Percentiles rank a stretch among this genome's conserved stretches.
Conservation (phyloP, 1,139 yeast genomes). For the Nakaseomyces kungkrabaensis region DNA sequence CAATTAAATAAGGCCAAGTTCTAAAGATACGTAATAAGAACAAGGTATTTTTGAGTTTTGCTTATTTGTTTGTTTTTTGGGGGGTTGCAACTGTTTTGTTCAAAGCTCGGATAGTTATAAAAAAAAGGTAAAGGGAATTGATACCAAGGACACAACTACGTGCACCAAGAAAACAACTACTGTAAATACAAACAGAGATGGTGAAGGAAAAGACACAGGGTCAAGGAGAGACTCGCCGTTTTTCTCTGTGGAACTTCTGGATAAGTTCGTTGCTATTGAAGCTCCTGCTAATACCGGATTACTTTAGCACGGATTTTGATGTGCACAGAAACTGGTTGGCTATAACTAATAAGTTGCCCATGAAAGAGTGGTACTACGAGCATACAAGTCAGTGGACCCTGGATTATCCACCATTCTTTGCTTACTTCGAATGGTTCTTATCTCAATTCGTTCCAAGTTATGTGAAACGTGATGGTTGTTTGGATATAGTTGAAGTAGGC, state of each 20-base stretch:
- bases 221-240: slow-evolving; percentile 11
- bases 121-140: too few species aligned
- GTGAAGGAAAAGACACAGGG: neutral
- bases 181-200: neutral
- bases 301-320: slow-evolving; percentile 70
- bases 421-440: slow-evolving; percentile 80
- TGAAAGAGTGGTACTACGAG: slow-evolving; percentile 75
- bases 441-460: slow-evolving; percentile 58
- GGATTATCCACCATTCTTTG: slow-evolving; percentile 96
- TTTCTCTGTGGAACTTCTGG: slow-evolving; percentile 54
- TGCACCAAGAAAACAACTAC: too few species aligned
- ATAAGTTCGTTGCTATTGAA: slow-evolving; percentile 52
- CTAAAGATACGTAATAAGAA: too few species aligned
- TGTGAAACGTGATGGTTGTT: slow-evolving; percentile 67
- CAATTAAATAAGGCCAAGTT: too few species aligned
- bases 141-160: too few species aligned
- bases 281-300: slow-evolving; percentile 33
- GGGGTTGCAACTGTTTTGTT: too few species aligned
- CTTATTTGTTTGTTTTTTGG: too few species aligned
- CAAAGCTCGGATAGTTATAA: too few species aligned
- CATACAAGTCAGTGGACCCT: slow-evolving; percentile 87
- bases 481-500: slow-evolving; percentile 69
- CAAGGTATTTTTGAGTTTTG: too few species aligned
- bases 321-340: slow-evolving; percentile 98
- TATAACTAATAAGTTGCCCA: slow-evolving; percentile 69